These are phyloP conservation scores for Raphanus sativus DNA, from an alignment of 345 rosid species.

Conservation along the genomic window DNA sequence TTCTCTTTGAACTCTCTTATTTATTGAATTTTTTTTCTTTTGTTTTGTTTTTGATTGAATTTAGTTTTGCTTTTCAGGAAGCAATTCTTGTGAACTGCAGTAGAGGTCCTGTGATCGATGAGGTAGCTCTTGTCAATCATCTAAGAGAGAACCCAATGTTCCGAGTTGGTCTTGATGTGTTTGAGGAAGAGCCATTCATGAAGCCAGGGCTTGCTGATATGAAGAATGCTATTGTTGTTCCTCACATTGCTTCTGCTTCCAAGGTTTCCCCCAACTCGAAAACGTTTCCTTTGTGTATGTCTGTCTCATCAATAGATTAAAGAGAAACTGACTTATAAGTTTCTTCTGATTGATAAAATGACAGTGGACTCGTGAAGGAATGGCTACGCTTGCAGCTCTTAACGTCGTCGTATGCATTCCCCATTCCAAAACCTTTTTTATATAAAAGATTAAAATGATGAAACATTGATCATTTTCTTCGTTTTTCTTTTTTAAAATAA, in stretches of 20 bases:
- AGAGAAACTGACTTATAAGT: not conserved
- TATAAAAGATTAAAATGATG: not conserved
- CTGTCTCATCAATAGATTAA: not conserved
- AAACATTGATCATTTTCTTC: not conserved
- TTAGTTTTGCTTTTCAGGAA: slow-evolving; percentile 48
- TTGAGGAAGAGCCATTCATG: slow-evolving; percentile 98
- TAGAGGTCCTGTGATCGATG: slow-evolving; percentile 92
- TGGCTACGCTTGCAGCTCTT: slow-evolving; percentile 93
- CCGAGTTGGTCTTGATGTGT: slow-evolving; percentile 97
- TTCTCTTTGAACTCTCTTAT: not conserved
- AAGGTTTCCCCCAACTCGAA: slow-evolving; percentile 53
- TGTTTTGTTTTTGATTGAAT: no score
- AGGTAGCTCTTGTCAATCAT: slow-evolving; percentile 88
- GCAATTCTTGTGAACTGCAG: slow-evolving; percentile 96
- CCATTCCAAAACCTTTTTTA: not conserved
- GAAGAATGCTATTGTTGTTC: slow-evolving; percentile 89
- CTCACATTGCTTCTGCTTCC: slow-evolving; percentile 98
- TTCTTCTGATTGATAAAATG: not conserved
- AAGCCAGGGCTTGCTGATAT: slow-evolving; percentile 92
- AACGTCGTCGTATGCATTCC: slow-evolving; percentile 70
- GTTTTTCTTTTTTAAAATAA: not conserved
- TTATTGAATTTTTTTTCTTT: no score
- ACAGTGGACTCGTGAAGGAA: slow-evolving; percentile 99
- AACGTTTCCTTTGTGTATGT: slow-evolving; percentile 10
- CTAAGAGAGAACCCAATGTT: slow-evolving; percentile 90